Conservation (phyloP, 306 rosid genomes). For the Hylodesmum podocarpum region DNA sequence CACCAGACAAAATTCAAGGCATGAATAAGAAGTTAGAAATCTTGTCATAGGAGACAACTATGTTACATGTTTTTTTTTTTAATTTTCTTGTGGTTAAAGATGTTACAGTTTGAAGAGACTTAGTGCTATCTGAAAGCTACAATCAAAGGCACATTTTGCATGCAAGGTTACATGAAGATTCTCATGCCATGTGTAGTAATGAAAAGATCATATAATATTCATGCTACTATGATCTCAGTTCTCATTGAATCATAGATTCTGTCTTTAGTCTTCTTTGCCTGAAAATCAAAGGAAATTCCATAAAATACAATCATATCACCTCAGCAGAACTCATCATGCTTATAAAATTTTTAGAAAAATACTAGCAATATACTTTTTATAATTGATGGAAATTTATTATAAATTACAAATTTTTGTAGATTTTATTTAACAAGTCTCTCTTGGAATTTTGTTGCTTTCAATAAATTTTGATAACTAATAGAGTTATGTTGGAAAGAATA, state of each 20-base stretch:
- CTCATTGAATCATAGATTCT: conserved; percentile 39
- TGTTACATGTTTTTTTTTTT: background rate
- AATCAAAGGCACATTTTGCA: too few species aligned
- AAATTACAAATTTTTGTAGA: too few species aligned
- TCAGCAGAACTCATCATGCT: background rate
- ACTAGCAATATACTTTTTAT: too few species aligned
- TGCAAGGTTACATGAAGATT: background rate
- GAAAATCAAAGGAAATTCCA: background rate
- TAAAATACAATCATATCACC: background rate
- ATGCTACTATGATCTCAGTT: conserved; percentile 24
- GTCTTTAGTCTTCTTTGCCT: conserved; percentile 52
- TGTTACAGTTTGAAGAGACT: background rate
- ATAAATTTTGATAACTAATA: too few species aligned
- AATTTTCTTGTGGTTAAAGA: background rate
- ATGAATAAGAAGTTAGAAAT: background rate
- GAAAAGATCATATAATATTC: background rate
- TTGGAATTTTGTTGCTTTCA: too few species aligned
- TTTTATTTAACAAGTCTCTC: too few species aligned
- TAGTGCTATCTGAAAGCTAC: background rate
- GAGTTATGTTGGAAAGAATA: too few species aligned
- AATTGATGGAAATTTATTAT: too few species aligned
- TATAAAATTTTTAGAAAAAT: background rate
- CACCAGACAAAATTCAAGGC: background rate
- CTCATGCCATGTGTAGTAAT: background rate
- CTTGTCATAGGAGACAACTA: background rate